Conservation (phyloP, 2,329 filamentous ascomycete genomes). For the Botryotinia narcissicola region DNA sequence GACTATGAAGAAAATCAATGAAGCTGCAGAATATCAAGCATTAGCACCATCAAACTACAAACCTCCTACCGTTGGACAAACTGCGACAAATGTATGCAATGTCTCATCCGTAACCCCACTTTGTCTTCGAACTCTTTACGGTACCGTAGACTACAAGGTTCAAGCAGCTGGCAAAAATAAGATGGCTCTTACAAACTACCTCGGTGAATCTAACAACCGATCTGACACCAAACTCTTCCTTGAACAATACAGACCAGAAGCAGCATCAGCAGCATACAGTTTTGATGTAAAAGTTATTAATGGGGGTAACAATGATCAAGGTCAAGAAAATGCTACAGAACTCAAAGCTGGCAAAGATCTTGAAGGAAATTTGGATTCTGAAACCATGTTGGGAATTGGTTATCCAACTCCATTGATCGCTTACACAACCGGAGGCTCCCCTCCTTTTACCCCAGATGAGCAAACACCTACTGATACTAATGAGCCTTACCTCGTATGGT, state of each 20-base stretch:
- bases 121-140: slow-evolving; percentile 33
- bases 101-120: slow-evolving; percentile 28
- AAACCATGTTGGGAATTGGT: slow-evolving; percentile 52
- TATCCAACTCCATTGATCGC: slow-evolving; percentile 53
- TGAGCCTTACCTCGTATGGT: slow-evolving; percentile 57
- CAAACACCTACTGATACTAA: slow-evolving; percentile 36
- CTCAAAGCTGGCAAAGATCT: slow-evolving; percentile 23
- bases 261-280: slow-evolving; percentile 20
- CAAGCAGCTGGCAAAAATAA: slow-evolving; percentile 27
- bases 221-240: slow-evolving; percentile 32
- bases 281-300: slow-evolving; percentile 20
- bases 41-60: slow-evolving; percentile 12
- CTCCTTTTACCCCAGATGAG: slow-evolving; percentile 51
- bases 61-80: slow-evolving; percentile 11
- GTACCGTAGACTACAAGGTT: slow-evolving; percentile 28
- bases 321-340: slow-evolving; percentile 22
- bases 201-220: slow-evolving; percentile 31
- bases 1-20: slow-evolving; percentile 23
- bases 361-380: slow-evolving; percentile 58
- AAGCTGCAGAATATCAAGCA: background rate
- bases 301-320: slow-evolving; percentile 24
- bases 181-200: slow-evolving; percentile 31
- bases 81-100: slow-evolving; percentile 61
- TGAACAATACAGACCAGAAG: slow-evolving; percentile 28
- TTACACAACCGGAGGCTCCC: slow-evolving; percentile 54